Conservation (phyloP, 2,329 filamentous ascomycete species). For the Fusarium annulatum region DNA sequence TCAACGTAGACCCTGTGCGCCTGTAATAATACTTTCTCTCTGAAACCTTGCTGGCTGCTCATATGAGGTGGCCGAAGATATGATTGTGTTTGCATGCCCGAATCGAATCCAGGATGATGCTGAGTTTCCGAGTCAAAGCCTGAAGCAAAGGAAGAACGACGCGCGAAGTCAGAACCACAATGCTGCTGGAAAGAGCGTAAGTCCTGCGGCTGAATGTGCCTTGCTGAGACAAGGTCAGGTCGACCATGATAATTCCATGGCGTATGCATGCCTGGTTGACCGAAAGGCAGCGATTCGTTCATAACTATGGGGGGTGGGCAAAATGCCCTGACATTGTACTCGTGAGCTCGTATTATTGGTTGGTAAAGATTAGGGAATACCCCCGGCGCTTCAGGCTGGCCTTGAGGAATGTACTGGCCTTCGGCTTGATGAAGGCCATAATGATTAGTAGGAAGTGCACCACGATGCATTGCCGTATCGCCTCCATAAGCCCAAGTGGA, state of each 20-base stretch:
- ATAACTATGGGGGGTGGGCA: constrained; percentile 51
- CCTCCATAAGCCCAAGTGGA: constrained; percentile 30
- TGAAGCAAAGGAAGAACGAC: constrained; percentile 21
- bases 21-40: constrained; percentile 74
- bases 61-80: constrained; percentile 20
- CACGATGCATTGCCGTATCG: constrained; percentile 22
- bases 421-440: constrained; percentile 24
- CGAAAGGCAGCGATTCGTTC: constrained; percentile 48
- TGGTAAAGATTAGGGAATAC: constrained; percentile 44
- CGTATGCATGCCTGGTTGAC: constrained; percentile 44
- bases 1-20: constrained; percentile 81
- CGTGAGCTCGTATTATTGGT: constrained; percentile 50
- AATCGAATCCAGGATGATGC: constrained; percentile 10
- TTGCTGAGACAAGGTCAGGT: constrained; percentile 4
- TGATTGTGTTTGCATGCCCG: constrained; percentile 8
- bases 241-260: constrained; percentile 35
- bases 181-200: constrained; percentile 21
- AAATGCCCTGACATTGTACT: constrained; percentile 53
- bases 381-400: constrained; percentile 28
- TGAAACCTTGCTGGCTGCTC: constrained; percentile 59
- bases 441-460: constrained; percentile 23
- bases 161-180: constrained; percentile 15
- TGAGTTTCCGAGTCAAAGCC: constrained; percentile 11
- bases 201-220: constrained; percentile 29
- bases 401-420: constrained; percentile 25